Evolutionary conservation across 371 early-diverging fungal species (phyloP), one percentile per base, ranked within the genome.

Genomic region (Syncephalastrum monosporum): DNA sequence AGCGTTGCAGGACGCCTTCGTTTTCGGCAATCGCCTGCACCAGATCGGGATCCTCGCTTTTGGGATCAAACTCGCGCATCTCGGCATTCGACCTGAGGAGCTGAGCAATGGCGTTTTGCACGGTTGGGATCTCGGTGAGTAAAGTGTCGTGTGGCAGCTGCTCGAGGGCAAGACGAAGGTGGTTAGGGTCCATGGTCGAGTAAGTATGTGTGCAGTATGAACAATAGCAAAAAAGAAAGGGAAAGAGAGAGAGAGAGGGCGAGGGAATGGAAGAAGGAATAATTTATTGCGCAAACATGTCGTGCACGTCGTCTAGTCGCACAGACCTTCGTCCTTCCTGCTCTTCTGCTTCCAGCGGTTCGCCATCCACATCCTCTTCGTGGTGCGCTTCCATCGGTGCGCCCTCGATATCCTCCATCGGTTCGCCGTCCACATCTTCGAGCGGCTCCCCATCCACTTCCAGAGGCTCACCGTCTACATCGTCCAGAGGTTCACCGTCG

Each of bases 51-150:
- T 68, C 68, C 14, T 52, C 16, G 13, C 47, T 33, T 29, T 72
- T 69, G 13, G 68, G 69, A 69, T 74, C 72, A 50, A 59, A 74
- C 23, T 77, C 75, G 1, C 57, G 51, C 67, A 77, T 74, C 25
- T 67, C 78, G 27, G 61, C 55, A 47, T 77, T 77, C 4, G 74
- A 74, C 46, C 61, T 56, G 17, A 64, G 33, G 12, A 77, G 42
- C 47, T 77, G 78, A 8, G 58, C 56, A 29, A 74, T 77, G 3
- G 75, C 61, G 47, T 77, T 77, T 60, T 74, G 74, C 15, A 72
- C 53, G 42, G 65, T 60, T 0, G 72, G 68, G 5, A 77, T 74
- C 38, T 77, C 77, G 13, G 74, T 64, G 16, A 77, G 60, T 5
- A 77, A 61, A 8, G 74, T 67, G 42, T 54, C 63, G 5, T 56